Evolutionary conservation across 1,139 yeast genomes (phyloP).

Genomic region (Yamadazyma conglobata): DNA sequence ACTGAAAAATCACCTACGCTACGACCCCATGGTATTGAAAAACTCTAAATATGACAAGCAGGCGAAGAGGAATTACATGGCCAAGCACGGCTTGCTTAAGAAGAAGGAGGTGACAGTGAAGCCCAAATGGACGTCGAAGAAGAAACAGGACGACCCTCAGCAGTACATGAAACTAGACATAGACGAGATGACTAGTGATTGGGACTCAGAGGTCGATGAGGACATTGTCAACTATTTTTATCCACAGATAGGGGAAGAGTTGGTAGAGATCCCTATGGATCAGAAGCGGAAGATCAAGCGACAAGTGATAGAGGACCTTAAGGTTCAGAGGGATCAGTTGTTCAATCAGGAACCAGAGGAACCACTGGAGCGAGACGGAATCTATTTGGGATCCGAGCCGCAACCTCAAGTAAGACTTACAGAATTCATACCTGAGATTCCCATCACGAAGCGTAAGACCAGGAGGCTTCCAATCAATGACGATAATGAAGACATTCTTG

Average conservation of each 20-base stretch:
- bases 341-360: slow-evolving; percentile 13
- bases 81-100: slow-evolving; percentile 36
- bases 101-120: slow-evolving; percentile 13
- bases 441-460: slow-evolving; percentile 18
- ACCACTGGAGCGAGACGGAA: slow-evolving; percentile 26
- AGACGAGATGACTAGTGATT: slow-evolving; percentile 31
- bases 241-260: slow-evolving; percentile 34
- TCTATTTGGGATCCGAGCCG: slow-evolving; percentile 30
- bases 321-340: slow-evolving; percentile 18
- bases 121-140: slow-evolving; percentile 40
- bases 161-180: slow-evolving; percentile 27
- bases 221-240: slow-evolving; percentile 40
- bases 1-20: not conserved
- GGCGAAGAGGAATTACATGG: slow-evolving; percentile 38
- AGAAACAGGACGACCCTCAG: slow-evolving; percentile 11
- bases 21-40: slow-evolving; percentile 36
- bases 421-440: slow-evolving; percentile 27
- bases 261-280: slow-evolving; percentile 26
- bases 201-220: slow-evolving; percentile 46
- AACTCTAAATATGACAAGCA: slow-evolving; percentile 46
- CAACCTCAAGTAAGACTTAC: slow-evolving; percentile 17
- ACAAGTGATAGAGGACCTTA: slow-evolving; percentile 33
- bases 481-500: slow-evolving; percentile 32
- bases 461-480: slow-evolving; percentile 31
- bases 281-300: slow-evolving; percentile 36